Conservation (phyloP, 352 stramenopile genomes). For the Peronospora farinosa region DNA sequence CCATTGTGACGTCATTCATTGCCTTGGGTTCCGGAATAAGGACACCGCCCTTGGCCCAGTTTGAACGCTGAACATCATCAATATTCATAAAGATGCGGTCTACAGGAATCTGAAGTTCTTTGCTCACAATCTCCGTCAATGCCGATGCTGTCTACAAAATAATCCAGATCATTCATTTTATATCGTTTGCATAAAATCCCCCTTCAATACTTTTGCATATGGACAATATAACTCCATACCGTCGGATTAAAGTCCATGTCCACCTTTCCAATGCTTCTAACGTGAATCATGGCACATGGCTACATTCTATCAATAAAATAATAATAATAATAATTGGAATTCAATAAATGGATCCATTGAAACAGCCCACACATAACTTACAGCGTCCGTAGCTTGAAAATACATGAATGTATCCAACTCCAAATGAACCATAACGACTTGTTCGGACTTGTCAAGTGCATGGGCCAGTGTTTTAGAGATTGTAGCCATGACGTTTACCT, state of each 20-base stretch:
- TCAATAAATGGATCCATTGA: too few species aligned
- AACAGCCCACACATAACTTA: constrained; percentile 13
- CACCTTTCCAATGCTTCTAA: constrained; percentile 51
- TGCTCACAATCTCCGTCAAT: constrained; percentile 38
- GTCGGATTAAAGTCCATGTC: constrained; percentile 42
- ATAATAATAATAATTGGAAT: too few species aligned
- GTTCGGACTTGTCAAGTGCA: constrained; percentile 46
- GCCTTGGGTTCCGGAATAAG: constrained; percentile 31
- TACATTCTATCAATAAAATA: too few species aligned
- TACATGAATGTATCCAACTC: constrained; percentile 47
- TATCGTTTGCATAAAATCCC: neutral
- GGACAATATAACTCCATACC: constrained; percentile 12
- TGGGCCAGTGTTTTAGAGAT: constrained; percentile 38
- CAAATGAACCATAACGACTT: constrained; percentile 53
- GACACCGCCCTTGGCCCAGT: constrained; percentile 41
- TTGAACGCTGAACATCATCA: constrained; percentile 38
- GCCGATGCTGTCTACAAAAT: constrained; percentile 33
- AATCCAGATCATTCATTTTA: neutral
- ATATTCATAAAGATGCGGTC: constrained; percentile 57
- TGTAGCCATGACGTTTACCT: constrained; percentile 24
- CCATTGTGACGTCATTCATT: constrained; percentile 10
- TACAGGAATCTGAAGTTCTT: constrained; percentile 31
- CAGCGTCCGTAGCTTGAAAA: constrained; percentile 42
- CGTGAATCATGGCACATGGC: constrained; percentile 50
- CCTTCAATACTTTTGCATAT: neutral